Percentiles rank a stretch among this genome's conserved stretches.
Conservation (phyloP, 768 basidiomycete species). For the Cystofilobasidium ferigula region DNA sequence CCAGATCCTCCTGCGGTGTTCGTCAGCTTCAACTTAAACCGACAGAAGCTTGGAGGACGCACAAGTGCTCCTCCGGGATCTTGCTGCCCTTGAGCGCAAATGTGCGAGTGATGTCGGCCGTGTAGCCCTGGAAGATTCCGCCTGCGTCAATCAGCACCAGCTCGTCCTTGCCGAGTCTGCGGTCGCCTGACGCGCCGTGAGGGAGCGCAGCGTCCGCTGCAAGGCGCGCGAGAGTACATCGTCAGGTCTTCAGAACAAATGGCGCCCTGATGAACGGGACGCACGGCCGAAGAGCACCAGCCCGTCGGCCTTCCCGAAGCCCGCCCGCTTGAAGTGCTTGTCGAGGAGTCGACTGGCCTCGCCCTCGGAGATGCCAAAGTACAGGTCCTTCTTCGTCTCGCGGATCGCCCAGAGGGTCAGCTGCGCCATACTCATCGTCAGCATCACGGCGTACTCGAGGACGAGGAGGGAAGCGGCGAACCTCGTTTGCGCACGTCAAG, state of each 20-base stretch:
- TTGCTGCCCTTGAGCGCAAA: slow-evolving; percentile 52
- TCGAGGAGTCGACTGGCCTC: slow-evolving; percentile 52
- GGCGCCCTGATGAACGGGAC: slow-evolving; percentile 29
- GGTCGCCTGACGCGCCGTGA: slow-evolving; percentile 68
- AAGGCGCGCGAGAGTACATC: background rate
- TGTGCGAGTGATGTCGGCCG: slow-evolving; percentile 71
- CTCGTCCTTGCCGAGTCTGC: slow-evolving; percentile 48
- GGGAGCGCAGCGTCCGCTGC: slow-evolving; percentile 76
- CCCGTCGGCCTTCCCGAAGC: slow-evolving; percentile 49
- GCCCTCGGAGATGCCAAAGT: slow-evolving; percentile 66
- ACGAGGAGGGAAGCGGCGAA: slow-evolving; percentile 35
- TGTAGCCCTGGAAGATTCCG: slow-evolving; percentile 60
- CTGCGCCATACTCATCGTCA: slow-evolving; percentile 39
- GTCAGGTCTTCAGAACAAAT: background rate
- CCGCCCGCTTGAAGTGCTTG: slow-evolving; percentile 49
- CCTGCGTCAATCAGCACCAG: slow-evolving; percentile 66
- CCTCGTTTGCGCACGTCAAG: slow-evolving; percentile 69
- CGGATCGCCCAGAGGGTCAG: slow-evolving; percentile 67
- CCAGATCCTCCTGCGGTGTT: slow-evolving; percentile 51
- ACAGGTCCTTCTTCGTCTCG: slow-evolving; percentile 50
- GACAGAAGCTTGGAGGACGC: background rate
- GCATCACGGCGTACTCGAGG: too few species aligned
- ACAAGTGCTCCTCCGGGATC: slow-evolving; percentile 47
- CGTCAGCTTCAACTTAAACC: too few species aligned
- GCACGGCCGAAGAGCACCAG: slow-evolving; percentile 69